Evolutionary conservation across 352 stramenopile genomes (phyloP), one percentile per base, ranked within the genome.

Genomic region (Blastocystis hominis): DNA sequence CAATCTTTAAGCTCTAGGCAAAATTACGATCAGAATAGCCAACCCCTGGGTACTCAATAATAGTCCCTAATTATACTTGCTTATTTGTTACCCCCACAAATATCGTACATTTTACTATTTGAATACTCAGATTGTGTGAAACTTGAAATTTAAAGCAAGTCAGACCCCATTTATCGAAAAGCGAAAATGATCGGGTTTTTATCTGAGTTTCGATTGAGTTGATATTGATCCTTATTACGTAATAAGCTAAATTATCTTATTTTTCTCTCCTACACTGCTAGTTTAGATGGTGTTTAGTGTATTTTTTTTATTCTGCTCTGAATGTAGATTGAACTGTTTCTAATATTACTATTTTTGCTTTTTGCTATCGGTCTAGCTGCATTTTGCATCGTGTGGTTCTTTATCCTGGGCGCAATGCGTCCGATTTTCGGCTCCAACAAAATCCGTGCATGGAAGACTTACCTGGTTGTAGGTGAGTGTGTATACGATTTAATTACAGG

Each of bases 1-100:
- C 72, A 84, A 84, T 84, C 72, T 84, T 84, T 84, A 61, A 47
- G 17, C 3, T 20, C 15, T 66, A 68, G 24, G 30, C 44, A 42
- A 10, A 15, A 46, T 63, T 40, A 66, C 36, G 63, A 17, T 34
- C 6, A 53, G 34, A 54, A 84, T 53, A 69, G n/a, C 15, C 0
- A 34, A 66, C 72, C 72, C 72, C 72, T 84, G 72, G 72, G 30
- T 68, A 17, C n/a, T 10, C 36, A 20, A 64, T 64, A 9, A 7
- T 24, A 9, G 13, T 76, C 17, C 55, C 55, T 55, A 20, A 40
- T 55, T 50, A 30, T 30, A 30, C 24, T 30, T 30, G 24, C 0
- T 30, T 30, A 30, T 30, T 30, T 30, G 24, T 30, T 30, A 30
- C 24, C 24, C 24, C 24, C 24, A 30, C 24, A 30, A 30, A 30